Evolutionary conservation across 2,329 filamentous ascomycete genomes (phyloP), one percentile per base, ranked within the genome.

Genomic region (Diaporthe sp.): DNA sequence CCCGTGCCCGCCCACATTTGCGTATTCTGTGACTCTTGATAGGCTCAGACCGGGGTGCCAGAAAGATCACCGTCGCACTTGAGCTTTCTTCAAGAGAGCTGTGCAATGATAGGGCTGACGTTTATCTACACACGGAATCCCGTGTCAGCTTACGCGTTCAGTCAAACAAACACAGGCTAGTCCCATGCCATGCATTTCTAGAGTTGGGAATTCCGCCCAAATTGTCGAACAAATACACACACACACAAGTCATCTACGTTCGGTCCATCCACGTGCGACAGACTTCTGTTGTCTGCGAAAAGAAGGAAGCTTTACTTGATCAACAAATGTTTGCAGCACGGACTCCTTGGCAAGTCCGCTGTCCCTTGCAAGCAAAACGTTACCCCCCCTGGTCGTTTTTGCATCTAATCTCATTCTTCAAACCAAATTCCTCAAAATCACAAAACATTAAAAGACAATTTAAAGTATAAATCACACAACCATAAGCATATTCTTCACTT

Each of bases 271-370:
- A 5, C 9, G 7, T 10, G 12, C 45, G 30, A 7, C 61, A 15
- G 45, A 38, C 42, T n/a, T 19, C 25, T 19, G n/a, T n/a, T n/a
- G n/a, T n/a, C n/a, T n/a, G n/a, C n/a, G n/a, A n/a, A 13, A 12
- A 10, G 15, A 13, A 52, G 38, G 30, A 67, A 50, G 22, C 42
- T 50, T 33, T 17, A 12, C 3, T 50, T 28, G 22, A 38, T 67
- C 22, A 50, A 67, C 8, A n/a, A n/a, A n/a, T n/a, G 4, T 25
- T 5, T 33, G 22, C 9, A 35, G 19, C 30, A 33, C 42, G 61
- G 61, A 67, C 13, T 67, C 38, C 30, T 52, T 38, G 45, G n/a
- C 42, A 28, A 67, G 64, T 25, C 45, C 45, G n/a, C n/a, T n/a
- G n/a, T n/a, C n/a, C n/a, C n/a, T n/a, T n/a, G n/a, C n/a, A n/a